Conservation (phyloP, 2,329 filamentous ascomycete genomes). For the Hypoxylon sp. region DNA sequence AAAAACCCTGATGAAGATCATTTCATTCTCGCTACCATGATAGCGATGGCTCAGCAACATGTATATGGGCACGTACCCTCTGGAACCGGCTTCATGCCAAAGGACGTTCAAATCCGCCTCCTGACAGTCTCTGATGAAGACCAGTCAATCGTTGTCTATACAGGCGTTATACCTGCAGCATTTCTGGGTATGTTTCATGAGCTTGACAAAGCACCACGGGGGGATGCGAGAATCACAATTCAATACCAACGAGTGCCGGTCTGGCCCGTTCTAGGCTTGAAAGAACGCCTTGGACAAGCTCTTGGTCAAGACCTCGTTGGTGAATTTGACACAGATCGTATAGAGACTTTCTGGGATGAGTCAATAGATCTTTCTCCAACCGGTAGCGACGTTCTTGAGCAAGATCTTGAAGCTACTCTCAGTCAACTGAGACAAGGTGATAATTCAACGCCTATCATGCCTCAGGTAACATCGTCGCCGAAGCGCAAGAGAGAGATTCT, state of each 20-base stretch:
- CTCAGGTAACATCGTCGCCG: slow-evolving; percentile 33
- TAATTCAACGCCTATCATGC: slow-evolving; percentile 14
- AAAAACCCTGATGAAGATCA: slow-evolving; percentile 66
- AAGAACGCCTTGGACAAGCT: slow-evolving; percentile 68
- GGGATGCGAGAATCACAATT: slow-evolving; percentile 60
- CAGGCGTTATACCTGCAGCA: slow-evolving; percentile 62
- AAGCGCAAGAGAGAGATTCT: slow-evolving; percentile 51
- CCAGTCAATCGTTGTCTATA: slow-evolving; percentile 69
- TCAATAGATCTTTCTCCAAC: slow-evolving; percentile 19
- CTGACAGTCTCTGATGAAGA: slow-evolving; percentile 65
- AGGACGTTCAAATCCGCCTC: slow-evolving; percentile 65
- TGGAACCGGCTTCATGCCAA: slow-evolving; percentile 48
- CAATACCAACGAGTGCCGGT: slow-evolving; percentile 65
- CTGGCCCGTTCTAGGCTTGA: slow-evolving; percentile 70
- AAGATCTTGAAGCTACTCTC: not conserved
- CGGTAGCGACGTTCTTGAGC: not conserved
- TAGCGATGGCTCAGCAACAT: slow-evolving; percentile 71
- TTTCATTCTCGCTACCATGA: slow-evolving; percentile 66
- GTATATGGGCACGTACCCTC: slow-evolving; percentile 60
- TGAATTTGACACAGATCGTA: slow-evolving; percentile 57
- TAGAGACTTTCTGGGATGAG: slow-evolving; percentile 64
- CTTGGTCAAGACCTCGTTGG: slow-evolving; percentile 68
- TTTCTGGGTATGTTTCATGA: slow-evolving; percentile 67
- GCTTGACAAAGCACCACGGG: slow-evolving; percentile 60
- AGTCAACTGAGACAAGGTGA: not conserved